Evolutionary conservation across 805 yeast species (phyloP).

Genomic region (Candida piceae): DNA sequence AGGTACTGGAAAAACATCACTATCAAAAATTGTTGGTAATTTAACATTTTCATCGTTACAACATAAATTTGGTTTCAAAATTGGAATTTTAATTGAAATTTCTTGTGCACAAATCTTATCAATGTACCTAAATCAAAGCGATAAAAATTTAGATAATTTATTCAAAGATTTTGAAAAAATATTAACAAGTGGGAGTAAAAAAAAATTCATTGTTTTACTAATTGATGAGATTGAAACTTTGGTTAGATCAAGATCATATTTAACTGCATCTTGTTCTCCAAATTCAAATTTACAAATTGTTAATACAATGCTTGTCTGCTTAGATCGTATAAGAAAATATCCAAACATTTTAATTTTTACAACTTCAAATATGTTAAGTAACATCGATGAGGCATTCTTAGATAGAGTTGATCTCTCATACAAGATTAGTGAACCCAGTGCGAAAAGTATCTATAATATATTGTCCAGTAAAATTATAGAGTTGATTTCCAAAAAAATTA

Average conservation of each 20-base stretch:
- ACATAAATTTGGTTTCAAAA: conserved; percentile 2
- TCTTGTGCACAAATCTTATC: conserved; percentile 40
- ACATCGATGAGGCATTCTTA: conserved; percentile 39
- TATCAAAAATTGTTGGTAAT: conserved; percentile 34
- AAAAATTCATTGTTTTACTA: conserved; percentile 30
- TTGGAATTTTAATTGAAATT: conserved; percentile 35
- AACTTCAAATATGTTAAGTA: conserved; percentile 35
- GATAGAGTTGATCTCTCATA: conserved; percentile 39
- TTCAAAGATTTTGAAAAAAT: conserved; percentile 31
- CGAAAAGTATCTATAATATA: conserved; percentile 26
- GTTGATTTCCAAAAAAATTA: neutral
- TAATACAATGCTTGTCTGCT: conserved; percentile 37
- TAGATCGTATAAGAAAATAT: conserved; percentile 34
- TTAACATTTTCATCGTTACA: conserved; percentile 8
- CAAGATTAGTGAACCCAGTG: conserved; percentile 32
- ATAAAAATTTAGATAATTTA: conserved; percentile 34
- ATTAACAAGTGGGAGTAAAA: conserved; percentile 5
- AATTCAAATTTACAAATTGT: conserved; percentile 36
- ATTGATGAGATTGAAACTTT: conserved; percentile 45
- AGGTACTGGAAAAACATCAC: conserved; percentile 43
- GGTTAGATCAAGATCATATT: conserved; percentile 34
- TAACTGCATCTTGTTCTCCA: conserved; percentile 33
- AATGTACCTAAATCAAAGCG: conserved; percentile 43
- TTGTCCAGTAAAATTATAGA: conserved; percentile 23
- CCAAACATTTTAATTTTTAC: conserved; percentile 34